Conservation (phyloP, 2,329 filamentous ascomycete genomes). For the Alternaria atra region DNA sequence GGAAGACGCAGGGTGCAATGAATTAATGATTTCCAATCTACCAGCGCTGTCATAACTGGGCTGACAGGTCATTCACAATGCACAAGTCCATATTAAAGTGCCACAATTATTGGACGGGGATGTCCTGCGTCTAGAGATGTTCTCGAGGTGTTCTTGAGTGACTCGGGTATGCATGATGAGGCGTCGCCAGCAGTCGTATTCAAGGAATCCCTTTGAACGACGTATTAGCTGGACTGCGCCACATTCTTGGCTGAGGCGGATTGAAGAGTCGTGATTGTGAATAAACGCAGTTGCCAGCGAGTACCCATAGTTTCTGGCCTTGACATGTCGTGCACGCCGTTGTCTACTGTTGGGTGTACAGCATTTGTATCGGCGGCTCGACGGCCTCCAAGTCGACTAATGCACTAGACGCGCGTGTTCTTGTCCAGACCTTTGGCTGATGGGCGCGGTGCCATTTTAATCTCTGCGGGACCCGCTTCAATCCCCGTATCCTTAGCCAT, state of each 20-base stretch:
- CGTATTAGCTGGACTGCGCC: not conserved
- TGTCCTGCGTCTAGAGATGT: not conserved
- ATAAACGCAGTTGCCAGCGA: too few species aligned
- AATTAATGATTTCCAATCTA: not conserved
- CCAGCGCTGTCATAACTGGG: too few species aligned
- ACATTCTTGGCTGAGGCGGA: not conserved
- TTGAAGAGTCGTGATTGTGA: not conserved
- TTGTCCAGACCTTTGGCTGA: constrained; percentile 33
- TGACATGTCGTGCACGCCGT: too few species aligned
- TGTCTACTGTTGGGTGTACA: not conserved
- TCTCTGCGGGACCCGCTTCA: constrained; percentile 26
- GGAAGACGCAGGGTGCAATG: not conserved
- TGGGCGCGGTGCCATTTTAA: constrained; percentile 33
- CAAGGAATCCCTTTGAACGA: not conserved
- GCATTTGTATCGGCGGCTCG: not conserved
- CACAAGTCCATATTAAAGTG: not conserved
- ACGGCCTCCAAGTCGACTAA: not conserved
- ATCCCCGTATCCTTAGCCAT: constrained; percentile 17
- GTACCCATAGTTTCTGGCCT: too few species aligned
- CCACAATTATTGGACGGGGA: not conserved
- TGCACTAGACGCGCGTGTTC: constrained; percentile 27
- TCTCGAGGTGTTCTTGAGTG: not conserved
- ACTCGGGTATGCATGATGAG: constrained; percentile 3
- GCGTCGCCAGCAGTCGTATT: not conserved
- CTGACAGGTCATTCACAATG: too few species aligned